Evolutionary conservation across 1,139 yeast species (phyloP).

Genomic region (Suhomyces bokatorum): DNA sequence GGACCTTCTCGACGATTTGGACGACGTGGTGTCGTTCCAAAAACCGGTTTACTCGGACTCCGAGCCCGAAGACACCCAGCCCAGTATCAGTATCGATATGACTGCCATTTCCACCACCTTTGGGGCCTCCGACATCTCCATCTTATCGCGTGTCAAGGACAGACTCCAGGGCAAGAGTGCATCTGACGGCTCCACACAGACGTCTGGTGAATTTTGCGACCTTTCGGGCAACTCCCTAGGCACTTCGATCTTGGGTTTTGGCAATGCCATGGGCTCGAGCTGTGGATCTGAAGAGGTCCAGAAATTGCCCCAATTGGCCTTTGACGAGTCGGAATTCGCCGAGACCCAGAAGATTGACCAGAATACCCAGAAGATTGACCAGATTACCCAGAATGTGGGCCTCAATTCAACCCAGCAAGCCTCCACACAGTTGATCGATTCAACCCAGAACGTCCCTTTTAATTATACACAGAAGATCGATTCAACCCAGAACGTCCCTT

Average conservation of each 20-base stretch:
- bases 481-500: too few relatives aligned
- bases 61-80: constrained; percentile 14
- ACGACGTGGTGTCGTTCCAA: constrained; percentile 16
- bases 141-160: constrained; percentile 21
- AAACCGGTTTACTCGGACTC: constrained; percentile 10
- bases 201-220: neutral
- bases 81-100: constrained; percentile 18
- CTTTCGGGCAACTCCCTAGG: constrained; percentile 11
- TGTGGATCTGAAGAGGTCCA: constrained; percentile 10
- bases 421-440: too few relatives aligned
- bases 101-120: constrained; percentile 16
- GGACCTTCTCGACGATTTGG: constrained; percentile 26
- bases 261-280: neutral
- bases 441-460: too few relatives aligned
- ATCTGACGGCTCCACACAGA: neutral
- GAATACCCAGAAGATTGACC: constrained; percentile 7
- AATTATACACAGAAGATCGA: too few relatives aligned
- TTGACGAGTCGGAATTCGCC: constrained; percentile 28
- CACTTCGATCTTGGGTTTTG: constrained; percentile 15
- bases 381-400: neutral
- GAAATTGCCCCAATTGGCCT: constrained; percentile 30
- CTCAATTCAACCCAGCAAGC: neutral
- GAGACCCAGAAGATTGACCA: constrained; percentile 6
- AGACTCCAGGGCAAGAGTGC: constrained; percentile 16
- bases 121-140: constrained; percentile 13